A percentile compares a stretch with the other conserved stretches of the same genome.
Conservation (phyloP, 2,329 filamentous ascomycete genomes). For the Colletotrichum agaves region DNA sequence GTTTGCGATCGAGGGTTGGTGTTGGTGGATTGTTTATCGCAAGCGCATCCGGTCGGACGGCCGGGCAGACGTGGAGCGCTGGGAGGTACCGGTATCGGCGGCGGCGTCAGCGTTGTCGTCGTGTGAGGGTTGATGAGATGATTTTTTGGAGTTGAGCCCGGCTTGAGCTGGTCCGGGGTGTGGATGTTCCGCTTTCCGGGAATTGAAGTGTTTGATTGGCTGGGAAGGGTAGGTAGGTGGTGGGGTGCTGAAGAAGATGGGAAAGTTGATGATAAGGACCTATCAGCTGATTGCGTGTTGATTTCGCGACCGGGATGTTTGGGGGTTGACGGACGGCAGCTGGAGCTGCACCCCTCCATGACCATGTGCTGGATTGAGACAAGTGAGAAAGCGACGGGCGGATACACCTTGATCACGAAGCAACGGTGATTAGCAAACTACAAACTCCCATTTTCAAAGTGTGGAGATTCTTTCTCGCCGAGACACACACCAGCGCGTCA, state of each 20-base stretch:
- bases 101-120: neutral
- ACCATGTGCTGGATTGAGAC: too few species aligned
- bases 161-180: constrained; percentile 17
- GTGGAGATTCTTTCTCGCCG: too few species aligned
- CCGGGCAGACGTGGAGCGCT: constrained; percentile 1
- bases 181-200: constrained; percentile 16
- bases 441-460: too few species aligned
- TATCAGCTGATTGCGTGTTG: constrained; percentile 50
- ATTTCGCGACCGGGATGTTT: constrained; percentile 43
- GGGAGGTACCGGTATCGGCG: constrained; percentile 3
- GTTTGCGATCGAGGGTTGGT: constrained; percentile 49
- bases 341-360: too few species aligned
- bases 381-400: too few species aligned
- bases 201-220: constrained; percentile 1
- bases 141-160: constrained; percentile 24
- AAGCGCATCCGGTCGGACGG: neutral
- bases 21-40: constrained; percentile 36
- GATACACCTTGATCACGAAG: too few species aligned
- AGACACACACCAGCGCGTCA: too few species aligned
- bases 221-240: rapidly evolving
- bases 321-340: neutral
- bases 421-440: too few species aligned
- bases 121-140: constrained; percentile 8
- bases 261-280: constrained; percentile 13
- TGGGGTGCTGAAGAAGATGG: neutral